Evolutionary conservation across 2,329 filamentous ascomycete genomes (phyloP), one percentile per base, ranked within the genome.

Genomic region (Pyrenophora seminiperda): DNA sequence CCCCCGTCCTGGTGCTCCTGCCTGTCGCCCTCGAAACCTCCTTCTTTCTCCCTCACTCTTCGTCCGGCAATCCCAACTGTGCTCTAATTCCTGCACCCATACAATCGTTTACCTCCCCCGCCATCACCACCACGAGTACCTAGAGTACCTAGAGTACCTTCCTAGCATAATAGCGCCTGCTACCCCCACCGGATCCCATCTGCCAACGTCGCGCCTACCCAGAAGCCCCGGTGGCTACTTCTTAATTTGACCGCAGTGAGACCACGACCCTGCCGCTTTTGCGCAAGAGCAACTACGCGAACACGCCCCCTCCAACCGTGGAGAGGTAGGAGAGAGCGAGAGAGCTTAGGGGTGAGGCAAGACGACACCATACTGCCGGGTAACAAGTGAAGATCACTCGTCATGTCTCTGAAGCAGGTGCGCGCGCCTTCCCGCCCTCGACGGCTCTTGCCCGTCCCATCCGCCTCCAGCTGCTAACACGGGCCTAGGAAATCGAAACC

Each of bases 401-500:
- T 66, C 65, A 79, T 79, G 77, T 79, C 77, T 67, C 74, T 79
- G 58, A 79, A 79, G 71, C 76, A 79, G 71, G 73, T 73, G 63
- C 47, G 65, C 47, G 65, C 50, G 40, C 54, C 37, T 41, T 55
- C 47, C 39, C 43, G 24, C 10, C 10, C 24, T 27, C 9, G 24
- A 27, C 9, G 7, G 24, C 24, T 11, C 24, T 27, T 27, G 7
- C 49, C 46, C 47, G 51, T 36, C 22, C 22, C 46, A 51, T 58
- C 59, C 43, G 37, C 34, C 18, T 53, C 15, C 60, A 59, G 59
- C 58, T 54, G 54, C 68, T 73, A 50, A 73, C 51, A 32, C 30
- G 48, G 50, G 49, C 48, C 4, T 54, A 96, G 92, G 94, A 99
- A 88, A 99, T 99, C 75, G 93, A 97, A 79, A 96, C 91, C 41